Evolutionary conservation across 257 asterid genomes (phyloP), one percentile per base, ranked within the genome.

Genomic region (Nicotiana noctiflora): DNA sequence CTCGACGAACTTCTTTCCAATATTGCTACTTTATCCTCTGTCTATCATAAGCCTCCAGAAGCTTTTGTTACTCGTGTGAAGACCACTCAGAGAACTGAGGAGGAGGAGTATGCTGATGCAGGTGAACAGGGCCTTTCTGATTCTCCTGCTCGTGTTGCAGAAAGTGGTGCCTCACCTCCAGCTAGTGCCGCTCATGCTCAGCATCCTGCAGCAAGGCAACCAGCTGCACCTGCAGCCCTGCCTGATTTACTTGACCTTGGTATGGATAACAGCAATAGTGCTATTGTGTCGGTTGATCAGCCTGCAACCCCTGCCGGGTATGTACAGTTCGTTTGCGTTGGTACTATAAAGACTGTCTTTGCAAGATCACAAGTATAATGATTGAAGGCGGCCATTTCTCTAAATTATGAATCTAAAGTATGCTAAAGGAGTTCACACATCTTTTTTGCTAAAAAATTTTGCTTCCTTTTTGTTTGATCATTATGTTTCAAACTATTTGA

Each of bases 161-260:
- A 88, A 49, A 29, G 86, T 23, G 89, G 90, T 84, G 84, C 90
- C 37, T 89, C 97, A 80, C 88, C 98, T 6, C 94, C 93, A 70
- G 87, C 89, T 83, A 66, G 90, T 77, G 72, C 94, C 66, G 88
- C 89, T 84, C 88, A 87, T 87, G 83, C 86, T 64, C 90, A 82
- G 63, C 51, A 90, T 79, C 70, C 92, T 78, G 89, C 89, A 72
- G 89, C 82, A 82, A 91, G 90, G 84, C 90, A 90, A 83, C 89
- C 90, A 66, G 75, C 83, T 77, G 59, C 86, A 63, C 89, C 94
- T 67, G 87, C 97, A 77, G 91, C 90, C 0, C 90, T 92, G 52
- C 97, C 99, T 79, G 98, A 96, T 89, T 89, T 94, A 78, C 99
- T 96, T 46, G 99, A 96, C 88, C 88, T 96, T 87, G 98, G 99